Base-by-base conservation (phyloP, 2,329 filamentous ascomycete species). In the Calonectria pteridis region DNA sequence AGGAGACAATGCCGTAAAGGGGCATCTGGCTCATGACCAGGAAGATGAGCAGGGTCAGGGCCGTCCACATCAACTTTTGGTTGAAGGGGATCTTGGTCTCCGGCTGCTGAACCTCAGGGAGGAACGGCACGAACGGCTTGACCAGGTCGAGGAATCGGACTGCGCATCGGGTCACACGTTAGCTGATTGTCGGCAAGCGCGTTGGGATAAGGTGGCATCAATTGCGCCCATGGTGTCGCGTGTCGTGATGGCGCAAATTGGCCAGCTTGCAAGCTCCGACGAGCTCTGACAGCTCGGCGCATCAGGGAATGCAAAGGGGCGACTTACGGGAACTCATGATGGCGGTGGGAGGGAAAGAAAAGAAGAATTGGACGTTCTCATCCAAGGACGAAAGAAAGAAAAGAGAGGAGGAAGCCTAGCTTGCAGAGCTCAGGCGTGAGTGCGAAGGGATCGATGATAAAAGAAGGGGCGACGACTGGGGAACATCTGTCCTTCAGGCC, bases 21-120 rank as follows among this genome's bases (percentile, higher is more conserved):
- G 97, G 96, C 97, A 99, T 98, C 89, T 98, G 97, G 89, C 95
- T 98, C 97, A 99, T 99, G 87, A 99, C 95, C 91, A 99, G 89
- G 92, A 99, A 99, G 89, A 98, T 97, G 86, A 99, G 90, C 82
- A 99, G 92, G 78, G 97, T 98, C 85, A 96, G 92, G 85, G 94
- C 94, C 79, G 94, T 97, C 94, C 94, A 97, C 94, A 96, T 96
- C 89, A 97, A 89, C 91, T 96, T 96, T 88, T 98, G 97, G 91
- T 98, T 97, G 93, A 99, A 99, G 81, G 96, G 95, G 73, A 98
- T 94, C 91, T 98, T 98, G 86, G 96, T 98, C 89, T 99, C 97
- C 81, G 97, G 97, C 84, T 97, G 94, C 89, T 96, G 94, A 88
- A 99, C 97, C 94, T 99, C 97, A 85, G 97, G 97, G 86, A 99